Conservation (phyloP, 2,329 filamentous ascomycete genomes). For the Lasiodiplodia gonubiensis region DNA sequence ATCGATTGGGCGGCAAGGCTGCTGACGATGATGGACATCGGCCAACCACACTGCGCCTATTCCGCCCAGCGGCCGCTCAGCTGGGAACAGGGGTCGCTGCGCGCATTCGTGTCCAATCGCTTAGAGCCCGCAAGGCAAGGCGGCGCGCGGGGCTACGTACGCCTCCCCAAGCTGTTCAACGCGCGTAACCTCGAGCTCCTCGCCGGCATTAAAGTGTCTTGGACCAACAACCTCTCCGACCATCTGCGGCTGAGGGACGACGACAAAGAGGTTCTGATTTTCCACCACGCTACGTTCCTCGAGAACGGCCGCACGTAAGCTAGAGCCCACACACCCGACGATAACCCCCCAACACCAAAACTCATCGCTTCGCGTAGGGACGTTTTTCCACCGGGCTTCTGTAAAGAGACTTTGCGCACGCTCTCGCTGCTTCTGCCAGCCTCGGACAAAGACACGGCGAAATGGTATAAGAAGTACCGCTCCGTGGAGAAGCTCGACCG, state of each 20-base stretch:
- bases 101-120: background rate
- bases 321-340: background rate
- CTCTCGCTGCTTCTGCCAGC: slow-evolving; percentile 47
- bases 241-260: slow-evolving; percentile 49
- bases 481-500: slow-evolving; percentile 36
- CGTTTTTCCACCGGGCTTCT: slow-evolving; percentile 41
- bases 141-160: background rate
- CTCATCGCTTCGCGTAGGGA: slow-evolving; percentile 28
- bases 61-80: background rate
- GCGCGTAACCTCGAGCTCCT: slow-evolving; percentile 38
- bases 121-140: background rate
- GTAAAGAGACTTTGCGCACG: slow-evolving; percentile 47
- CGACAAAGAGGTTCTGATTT: slow-evolving; percentile 48
- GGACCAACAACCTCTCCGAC: slow-evolving; percentile 51
- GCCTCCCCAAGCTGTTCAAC: slow-evolving; percentile 30
- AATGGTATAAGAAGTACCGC: slow-evolving; percentile 35
- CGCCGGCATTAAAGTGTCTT: slow-evolving; percentile 45
- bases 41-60: background rate
- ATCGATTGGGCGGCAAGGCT: slow-evolving; percentile 4
- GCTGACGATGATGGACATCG: slow-evolving; percentile 13
- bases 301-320: slow-evolving; percentile 35
- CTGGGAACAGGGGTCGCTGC: background rate
- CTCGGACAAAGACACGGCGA: slow-evolving; percentile 33
- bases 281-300: slow-evolving; percentile 50
- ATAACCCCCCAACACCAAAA: background rate